phyloP scores from a whole-genome alignment of 1,284 basidiomycete species.

The Singerocomus inundabilis region DNA sequence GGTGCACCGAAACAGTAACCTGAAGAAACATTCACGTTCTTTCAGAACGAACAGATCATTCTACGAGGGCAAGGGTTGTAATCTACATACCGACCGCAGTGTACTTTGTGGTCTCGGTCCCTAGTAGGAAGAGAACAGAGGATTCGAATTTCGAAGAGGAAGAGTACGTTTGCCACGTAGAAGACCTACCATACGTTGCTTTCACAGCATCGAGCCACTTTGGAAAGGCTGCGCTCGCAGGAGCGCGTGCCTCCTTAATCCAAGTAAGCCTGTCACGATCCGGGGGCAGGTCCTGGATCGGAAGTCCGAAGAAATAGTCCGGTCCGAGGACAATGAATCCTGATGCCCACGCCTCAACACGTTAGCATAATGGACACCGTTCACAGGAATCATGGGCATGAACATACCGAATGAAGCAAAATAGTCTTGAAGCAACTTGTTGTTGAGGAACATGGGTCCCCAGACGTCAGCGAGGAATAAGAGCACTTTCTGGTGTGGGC shows the following conservation, averaged over 20 bases:
- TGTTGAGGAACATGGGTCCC: constrained; percentile 47
- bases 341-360: too few relatives aligned
- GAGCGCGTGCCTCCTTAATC: constrained; percentile 6
- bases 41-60: not conserved
- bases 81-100: constrained; percentile 35
- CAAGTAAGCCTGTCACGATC: constrained; percentile 16
- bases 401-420: constrained; percentile 46
- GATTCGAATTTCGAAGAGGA: not conserved
- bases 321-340: constrained; percentile 29
- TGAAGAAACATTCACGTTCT: constrained; percentile 14
- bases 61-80: not conserved
- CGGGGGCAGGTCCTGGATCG: constrained; percentile 7
- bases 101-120: constrained; percentile 30
- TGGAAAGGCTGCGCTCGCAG: constrained; percentile 4
- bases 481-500: constrained; percentile 39
- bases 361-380: not conserved
- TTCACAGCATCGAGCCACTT: constrained; percentile 24
- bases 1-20: constrained; percentile 60
- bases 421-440: constrained; percentile 50
- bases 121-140: not conserved
- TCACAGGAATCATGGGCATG: not conserved
- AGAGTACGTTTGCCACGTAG: not conserved
- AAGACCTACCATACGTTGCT: constrained; percentile 8
- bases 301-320: constrained; percentile 31
- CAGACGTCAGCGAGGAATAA: constrained; percentile 50